A percentile compares a stretch with the other conserved stretches of the same genome.
Conservation (phyloP, 345 rosid genomes). For the Populus deltoides region DNA sequence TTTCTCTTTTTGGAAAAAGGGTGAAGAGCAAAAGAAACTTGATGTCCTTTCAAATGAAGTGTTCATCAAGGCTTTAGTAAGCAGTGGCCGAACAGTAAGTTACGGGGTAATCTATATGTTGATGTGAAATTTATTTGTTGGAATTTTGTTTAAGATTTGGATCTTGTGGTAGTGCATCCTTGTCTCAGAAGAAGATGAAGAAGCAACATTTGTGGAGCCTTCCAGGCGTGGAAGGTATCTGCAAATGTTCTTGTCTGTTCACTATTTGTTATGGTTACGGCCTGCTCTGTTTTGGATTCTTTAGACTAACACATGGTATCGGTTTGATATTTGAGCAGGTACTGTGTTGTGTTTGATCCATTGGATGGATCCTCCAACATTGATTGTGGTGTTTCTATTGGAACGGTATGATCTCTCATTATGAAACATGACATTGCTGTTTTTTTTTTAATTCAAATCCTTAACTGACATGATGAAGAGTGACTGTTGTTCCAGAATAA, state of each 20-base stretch:
- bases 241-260: background rate
- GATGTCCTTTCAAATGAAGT: constrained; percentile 97
- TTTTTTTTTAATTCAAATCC: background rate
- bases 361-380: constrained; percentile 98
- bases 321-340: constrained; percentile 39
- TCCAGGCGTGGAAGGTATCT: constrained; percentile 76
- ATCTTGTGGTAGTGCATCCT: constrained; percentile 67
- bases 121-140: background rate
- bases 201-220: constrained; percentile 78
- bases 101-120: background rate
- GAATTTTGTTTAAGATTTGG: constrained; percentile 12
- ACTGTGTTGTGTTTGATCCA: constrained; percentile 95
- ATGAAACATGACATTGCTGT: background rate
- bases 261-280: background rate
- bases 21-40: constrained; percentile 97
- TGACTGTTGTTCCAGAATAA: constrained; percentile 17
- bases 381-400: constrained; percentile 96
- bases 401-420: constrained; percentile 58
- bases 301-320: background rate
- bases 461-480: background rate
- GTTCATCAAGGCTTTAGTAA: constrained; percentile 82
- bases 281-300: background rate
- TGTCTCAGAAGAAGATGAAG: constrained; percentile 97
- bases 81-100: constrained; percentile 97
- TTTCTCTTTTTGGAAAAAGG: constrained; percentile 35